phyloP scores from a whole-genome alignment of 2,329 filamentous ascomycete species.

The Diplodia sapinea region DNA sequence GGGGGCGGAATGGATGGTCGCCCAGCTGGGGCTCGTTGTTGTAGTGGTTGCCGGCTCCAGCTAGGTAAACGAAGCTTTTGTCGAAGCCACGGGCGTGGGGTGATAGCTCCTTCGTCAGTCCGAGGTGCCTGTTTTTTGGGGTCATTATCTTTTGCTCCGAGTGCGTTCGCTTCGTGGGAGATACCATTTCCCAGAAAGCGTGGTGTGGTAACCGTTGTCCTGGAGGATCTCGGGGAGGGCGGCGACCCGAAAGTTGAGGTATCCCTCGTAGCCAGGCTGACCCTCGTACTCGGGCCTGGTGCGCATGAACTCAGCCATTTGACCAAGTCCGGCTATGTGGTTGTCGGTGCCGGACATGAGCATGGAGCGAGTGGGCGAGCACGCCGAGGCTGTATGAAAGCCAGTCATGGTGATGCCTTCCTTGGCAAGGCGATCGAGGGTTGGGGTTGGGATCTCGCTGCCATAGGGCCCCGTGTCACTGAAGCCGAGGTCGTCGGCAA shows the following conservation, averaged over 20 bases:
- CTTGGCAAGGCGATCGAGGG: slow-evolving; percentile 30
- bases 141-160: not conserved
- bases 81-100: slow-evolving; percentile 24
- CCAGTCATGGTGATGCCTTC: slow-evolving; percentile 28
- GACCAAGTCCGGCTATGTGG: slow-evolving; percentile 32
- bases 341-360: slow-evolving; percentile 30
- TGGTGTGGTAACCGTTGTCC: slow-evolving; percentile 28
- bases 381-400: slow-evolving; percentile 32
- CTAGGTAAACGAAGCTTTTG: slow-evolving; percentile 25
- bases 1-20: slow-evolving; percentile 9
- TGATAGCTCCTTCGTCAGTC: slow-evolving; percentile 28
- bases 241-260: slow-evolving; percentile 27
- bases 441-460: slow-evolving; percentile 32
- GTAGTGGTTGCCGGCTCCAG: slow-evolving; percentile 29
- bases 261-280: slow-evolving; percentile 29
- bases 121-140: slow-evolving; percentile 9
- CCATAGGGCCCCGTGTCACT: slow-evolving; percentile 32
- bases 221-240: slow-evolving; percentile 28
- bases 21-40: slow-evolving; percentile 31
- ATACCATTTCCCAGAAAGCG: slow-evolving; percentile 25
- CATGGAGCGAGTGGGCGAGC: slow-evolving; percentile 34
- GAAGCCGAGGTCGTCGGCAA: slow-evolving; percentile 37
- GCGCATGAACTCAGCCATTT: slow-evolving; percentile 25
- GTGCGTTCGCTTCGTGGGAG: not conserved
- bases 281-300: slow-evolving; percentile 18